phyloP scores from a whole-genome alignment of 768 basidiomycete species.

The Kwoniella heveanensis region DNA sequence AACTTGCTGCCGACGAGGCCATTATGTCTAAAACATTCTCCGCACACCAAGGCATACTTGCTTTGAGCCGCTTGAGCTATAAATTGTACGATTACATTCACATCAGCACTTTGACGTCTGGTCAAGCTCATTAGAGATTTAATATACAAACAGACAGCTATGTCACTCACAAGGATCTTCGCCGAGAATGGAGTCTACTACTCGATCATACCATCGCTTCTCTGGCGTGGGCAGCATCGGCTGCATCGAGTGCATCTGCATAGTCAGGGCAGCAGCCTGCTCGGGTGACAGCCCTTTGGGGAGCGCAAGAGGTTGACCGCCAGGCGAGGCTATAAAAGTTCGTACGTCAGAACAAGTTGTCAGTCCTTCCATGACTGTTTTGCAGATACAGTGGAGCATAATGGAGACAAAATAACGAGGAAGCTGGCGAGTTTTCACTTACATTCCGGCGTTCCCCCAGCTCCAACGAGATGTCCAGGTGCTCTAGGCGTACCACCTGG shows the following conservation, averaged over 20 bases:
- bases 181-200: conserved; percentile 48
- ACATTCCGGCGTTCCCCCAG: conserved; percentile 48
- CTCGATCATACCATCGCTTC: conserved; percentile 54
- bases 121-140: neutral
- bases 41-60: conserved; percentile 55
- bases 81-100: neutral
- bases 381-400: too few species aligned
- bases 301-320: conserved; percentile 19
- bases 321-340: conserved; percentile 2
- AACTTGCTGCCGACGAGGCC: conserved; percentile 54
- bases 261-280: conserved; percentile 46
- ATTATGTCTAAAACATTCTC: conserved; percentile 55
- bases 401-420: too few species aligned
- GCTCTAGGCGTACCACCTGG: conserved; percentile 43
- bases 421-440: conserved; percentile 11
- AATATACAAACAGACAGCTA: neutral
- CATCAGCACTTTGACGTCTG: neutral
- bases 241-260: conserved; percentile 46
- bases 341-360: neutral
- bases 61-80: conserved; percentile 51
- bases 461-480: conserved; percentile 49
- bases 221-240: conserved; percentile 54
- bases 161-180: conserved; percentile 52
- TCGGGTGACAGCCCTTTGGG: conserved; percentile 46
- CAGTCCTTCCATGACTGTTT: too few species aligned